Base-by-base conservation (phyloP, 495 filamentous ascomycete species). In the Jackrogersella minutella region DNA sequence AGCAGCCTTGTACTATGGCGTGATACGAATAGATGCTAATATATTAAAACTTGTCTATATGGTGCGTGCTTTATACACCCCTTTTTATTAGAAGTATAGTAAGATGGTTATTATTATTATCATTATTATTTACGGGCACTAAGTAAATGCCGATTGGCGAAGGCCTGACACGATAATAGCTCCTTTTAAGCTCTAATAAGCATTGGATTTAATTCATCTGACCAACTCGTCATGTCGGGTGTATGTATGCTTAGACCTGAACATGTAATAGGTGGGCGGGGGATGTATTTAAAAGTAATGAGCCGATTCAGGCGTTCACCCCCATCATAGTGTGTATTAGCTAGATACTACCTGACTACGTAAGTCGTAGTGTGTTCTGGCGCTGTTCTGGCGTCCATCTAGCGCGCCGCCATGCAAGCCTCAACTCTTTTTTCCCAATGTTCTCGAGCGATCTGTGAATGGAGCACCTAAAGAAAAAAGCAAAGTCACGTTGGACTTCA, bases 401-500 rank as follows among this genome's bases (percentile, higher is more conserved):
- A 70, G 58, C 62, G 63, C 51, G 58, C 62, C 54, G 56, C 62
- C 37, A 65, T 66, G 67, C 67, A 70, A 70, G 67, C 67, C 67
- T 62, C 67, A 58, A 53, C 33, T 55, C 40, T 28, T 17, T 37
- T 58, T 62, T 37, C 44, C 52, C n/a, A n/a, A 58, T 47, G 57
- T 50, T 66, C 46, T 43, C 43, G 57, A 57, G 50, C 44, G 62
- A 62, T 61, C 57, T 10, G 49, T 58, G 16, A 33, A 52, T 17
- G n/a, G n/a, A 53, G 43, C 24, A 44, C 28, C 21, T 51, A 28
- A n/a, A 30, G 24, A 58, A 59, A 53, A 59, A 70, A 62, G 49
- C 33, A 33, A 63, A 39, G 13, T 36, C 51, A 28, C 17, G 13
- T 40, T 60, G 47, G 44, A 41, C 21, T 54, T 65, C 66, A 65